A percentile compares a stretch with the other conserved stretches of the same genome.
phyloP scores from a whole-genome alignment of 495 filamentous ascomycete genomes.

The Mytilinidion resinicola region DNA sequence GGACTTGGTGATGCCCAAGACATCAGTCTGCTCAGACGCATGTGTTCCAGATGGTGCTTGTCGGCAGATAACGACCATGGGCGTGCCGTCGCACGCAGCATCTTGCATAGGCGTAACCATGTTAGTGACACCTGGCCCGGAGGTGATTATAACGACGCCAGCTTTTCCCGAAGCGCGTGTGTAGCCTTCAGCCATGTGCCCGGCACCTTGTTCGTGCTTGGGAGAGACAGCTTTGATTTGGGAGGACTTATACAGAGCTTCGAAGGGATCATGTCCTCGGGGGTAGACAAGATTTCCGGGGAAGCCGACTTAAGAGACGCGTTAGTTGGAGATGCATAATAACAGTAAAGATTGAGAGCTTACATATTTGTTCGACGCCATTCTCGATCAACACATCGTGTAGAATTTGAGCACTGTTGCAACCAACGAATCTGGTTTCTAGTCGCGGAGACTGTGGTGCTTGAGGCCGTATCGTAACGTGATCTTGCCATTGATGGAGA shows the following conservation, averaged over 20 bases:
- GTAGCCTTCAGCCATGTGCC: conserved; percentile 78
- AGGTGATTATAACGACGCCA: conserved; percentile 73
- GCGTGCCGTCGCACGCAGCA: conserved; percentile 72
- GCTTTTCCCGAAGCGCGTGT: conserved; percentile 67
- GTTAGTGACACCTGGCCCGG: conserved; percentile 73
- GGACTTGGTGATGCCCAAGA: conserved; percentile 66
- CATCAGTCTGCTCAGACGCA: conserved; percentile 75
- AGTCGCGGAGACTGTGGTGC: too few species aligned
- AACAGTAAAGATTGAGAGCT: background rate
- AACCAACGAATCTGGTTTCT: conserved; percentile 64
- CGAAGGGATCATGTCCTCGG: conserved; percentile 48
- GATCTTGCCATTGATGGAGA: too few species aligned
- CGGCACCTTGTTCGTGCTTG: conserved; percentile 72
- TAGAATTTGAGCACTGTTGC: conserved; percentile 93
- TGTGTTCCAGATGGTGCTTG: conserved; percentile 76
- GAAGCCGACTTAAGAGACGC: conserved; percentile 51
- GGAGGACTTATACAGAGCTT: conserved; percentile 74
- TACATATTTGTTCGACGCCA: conserved; percentile 74
- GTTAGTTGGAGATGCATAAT: conserved; percentile 12
- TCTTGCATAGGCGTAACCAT: conserved; percentile 75
- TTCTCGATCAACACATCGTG: conserved; percentile 98
- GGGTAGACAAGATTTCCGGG: conserved; percentile 74
- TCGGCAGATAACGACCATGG: conserved; percentile 73
- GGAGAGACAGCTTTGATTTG: conserved; percentile 75
- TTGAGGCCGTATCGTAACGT: too few species aligned